A percentile compares a stretch with the other conserved stretches of the same genome.
These are phyloP conservation scores for Phoenix roebelenii DNA, from an alignment of 176 grass and related monocot genomes.

Conservation along the genomic window DNA sequence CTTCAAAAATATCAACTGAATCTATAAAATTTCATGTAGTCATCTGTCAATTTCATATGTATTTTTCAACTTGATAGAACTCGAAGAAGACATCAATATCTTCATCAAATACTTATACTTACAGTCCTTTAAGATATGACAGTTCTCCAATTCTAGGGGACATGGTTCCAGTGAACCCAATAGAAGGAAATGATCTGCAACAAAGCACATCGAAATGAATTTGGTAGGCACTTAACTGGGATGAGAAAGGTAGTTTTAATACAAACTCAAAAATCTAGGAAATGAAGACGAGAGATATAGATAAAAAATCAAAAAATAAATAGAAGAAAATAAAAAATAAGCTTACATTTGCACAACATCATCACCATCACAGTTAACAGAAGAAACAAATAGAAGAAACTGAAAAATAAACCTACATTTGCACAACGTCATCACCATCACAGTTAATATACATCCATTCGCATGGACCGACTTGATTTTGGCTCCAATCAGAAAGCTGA, in stretches of 20 bases:
- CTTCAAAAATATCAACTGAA: too few relatives aligned
- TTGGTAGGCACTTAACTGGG: too few relatives aligned
- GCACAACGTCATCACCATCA: slow-evolving; percentile 19
- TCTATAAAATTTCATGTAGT: too few relatives aligned
- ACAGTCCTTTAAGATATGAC: slow-evolving; percentile 49
- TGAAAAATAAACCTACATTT: slow-evolving; percentile 42
- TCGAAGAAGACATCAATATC: not conserved
- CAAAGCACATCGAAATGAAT: not conserved
- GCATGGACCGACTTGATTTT: slow-evolving; percentile 65
- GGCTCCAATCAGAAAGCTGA: slow-evolving; percentile 37
- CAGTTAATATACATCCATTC: slow-evolving; percentile 28
- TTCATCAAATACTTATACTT: slow-evolving; percentile 29
- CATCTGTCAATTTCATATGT: too few relatives aligned
- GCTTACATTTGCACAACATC: slow-evolving; percentile 50
- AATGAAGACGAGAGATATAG: not conserved
- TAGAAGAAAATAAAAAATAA: slow-evolving; percentile 1
- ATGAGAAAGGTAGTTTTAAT: too few relatives aligned
- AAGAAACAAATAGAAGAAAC: not conserved
- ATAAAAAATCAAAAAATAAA: not conserved
- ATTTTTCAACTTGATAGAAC: not conserved
- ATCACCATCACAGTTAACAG: slow-evolving; percentile 26
- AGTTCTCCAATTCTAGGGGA: slow-evolving; percentile 58
- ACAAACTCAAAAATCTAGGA: not conserved
- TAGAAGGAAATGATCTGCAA: slow-evolving; percentile 47
- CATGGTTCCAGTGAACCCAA: slow-evolving; percentile 55